phyloP scores from a whole-genome alignment of 2,329 filamentous ascomycete genomes.

The Lachnellula hyalina region DNA sequence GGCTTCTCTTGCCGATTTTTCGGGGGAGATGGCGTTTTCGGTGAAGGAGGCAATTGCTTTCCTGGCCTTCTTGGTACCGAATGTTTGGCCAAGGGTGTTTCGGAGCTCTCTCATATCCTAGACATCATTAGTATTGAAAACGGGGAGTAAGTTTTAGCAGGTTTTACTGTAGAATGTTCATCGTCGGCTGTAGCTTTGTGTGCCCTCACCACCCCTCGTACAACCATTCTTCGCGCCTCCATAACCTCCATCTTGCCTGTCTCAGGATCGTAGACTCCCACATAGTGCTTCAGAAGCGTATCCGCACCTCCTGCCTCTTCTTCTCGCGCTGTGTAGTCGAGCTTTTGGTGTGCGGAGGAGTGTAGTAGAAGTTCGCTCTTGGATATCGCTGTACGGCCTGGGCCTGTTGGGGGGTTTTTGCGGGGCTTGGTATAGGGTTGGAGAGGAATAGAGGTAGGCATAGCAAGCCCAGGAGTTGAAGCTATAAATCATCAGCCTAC shows the following conservation, averaged over 20 bases:
- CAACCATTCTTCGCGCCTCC: conserved; percentile 58
- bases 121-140: conserved; percentile 10
- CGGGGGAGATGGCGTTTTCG: conserved; percentile 60
- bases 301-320: conserved; percentile 39
- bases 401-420: conserved; percentile 18
- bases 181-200: conserved; percentile 47
- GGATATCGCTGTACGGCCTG: conserved; percentile 24
- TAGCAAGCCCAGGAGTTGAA: conserved; percentile 30
- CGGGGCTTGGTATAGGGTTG: conserved; percentile 30
- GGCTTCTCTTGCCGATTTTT: conserved; percentile 33
- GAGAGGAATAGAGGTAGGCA: conserved; percentile 29
- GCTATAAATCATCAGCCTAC: conserved; percentile 20
- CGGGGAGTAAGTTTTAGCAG: conserved; percentile 23
- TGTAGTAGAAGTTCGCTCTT: conserved; percentile 50
- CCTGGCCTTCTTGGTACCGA: conserved; percentile 81
- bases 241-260: conserved; percentile 56
- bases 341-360: conserved; percentile 49
- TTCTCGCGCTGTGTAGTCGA: conserved; percentile 57
- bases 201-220: conserved; percentile 52
- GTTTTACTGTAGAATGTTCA: conserved; percentile 33
- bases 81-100: conserved; percentile 68
- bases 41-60: conserved; percentile 66
- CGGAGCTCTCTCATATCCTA: conserved; percentile 57
- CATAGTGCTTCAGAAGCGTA: conserved; percentile 53
- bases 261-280: conserved; percentile 58